phyloP scores from a whole-genome alignment of 202 grass and related monocot species.

The Zoysia matrella region DNA sequence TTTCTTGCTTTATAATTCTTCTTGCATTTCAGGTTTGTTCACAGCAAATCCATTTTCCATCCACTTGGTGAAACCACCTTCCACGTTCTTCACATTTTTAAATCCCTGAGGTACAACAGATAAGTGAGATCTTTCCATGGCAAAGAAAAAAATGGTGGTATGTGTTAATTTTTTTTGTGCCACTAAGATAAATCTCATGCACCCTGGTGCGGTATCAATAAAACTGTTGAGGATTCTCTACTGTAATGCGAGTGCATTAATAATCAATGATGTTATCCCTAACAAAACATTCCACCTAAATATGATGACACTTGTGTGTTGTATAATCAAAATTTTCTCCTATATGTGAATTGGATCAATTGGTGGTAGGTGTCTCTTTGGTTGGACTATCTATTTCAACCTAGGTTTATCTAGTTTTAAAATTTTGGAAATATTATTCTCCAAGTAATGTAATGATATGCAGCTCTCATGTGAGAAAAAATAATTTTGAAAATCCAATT shows the following conservation, averaged over 20 bases:
- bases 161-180: too few relatives aligned
- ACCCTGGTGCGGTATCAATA: neutral
- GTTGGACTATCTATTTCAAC: neutral
- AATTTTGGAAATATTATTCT: neutral
- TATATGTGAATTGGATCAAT: neutral
- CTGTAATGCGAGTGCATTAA: too few relatives aligned
- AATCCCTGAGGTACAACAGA: conserved; percentile 51
- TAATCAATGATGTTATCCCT: too few relatives aligned
- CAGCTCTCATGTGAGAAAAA: neutral
- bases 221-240: neutral
- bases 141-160: neutral
- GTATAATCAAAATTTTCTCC: neutral
- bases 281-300: neutral
- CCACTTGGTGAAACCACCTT: conserved; percentile 63
- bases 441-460: neutral
- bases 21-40: conserved; percentile 34
- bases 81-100: conserved; percentile 66
- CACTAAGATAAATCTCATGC: neutral
- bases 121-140: neutral
- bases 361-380: neutral
- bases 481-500: too few relatives aligned
- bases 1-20: conserved; percentile 14
- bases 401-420: neutral
- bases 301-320: neutral
- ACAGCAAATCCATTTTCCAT: conserved; percentile 47